Percentiles rank a stretch among this genome's conserved stretches.
Conservation (phyloP, 2,329 filamentous ascomycete genomes). For the Penicillium paneum region DNA sequence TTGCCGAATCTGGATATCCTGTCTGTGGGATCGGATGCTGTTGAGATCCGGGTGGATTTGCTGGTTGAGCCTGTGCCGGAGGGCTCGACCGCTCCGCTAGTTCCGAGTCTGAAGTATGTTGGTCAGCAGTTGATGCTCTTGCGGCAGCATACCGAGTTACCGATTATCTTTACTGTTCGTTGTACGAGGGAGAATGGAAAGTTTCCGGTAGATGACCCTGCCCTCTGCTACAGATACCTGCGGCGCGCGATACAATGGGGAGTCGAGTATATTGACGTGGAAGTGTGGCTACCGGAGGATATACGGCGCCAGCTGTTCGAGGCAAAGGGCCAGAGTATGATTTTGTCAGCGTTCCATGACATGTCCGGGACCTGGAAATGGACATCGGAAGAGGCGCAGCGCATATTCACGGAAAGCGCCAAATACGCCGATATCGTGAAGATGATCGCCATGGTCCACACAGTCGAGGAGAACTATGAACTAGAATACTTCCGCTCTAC, state of each 20-base stretch:
- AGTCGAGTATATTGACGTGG: slow-evolving; percentile 84
- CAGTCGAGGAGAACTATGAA: slow-evolving; percentile 83
- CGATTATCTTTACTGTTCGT: slow-evolving; percentile 85
- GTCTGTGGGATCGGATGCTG: slow-evolving; percentile 79
- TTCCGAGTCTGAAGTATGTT: slow-evolving; percentile 79
- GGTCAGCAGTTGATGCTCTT: slow-evolving; percentile 82
- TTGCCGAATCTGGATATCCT: slow-evolving; percentile 82
- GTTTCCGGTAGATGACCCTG: slow-evolving; percentile 78
- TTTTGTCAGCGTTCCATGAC: slow-evolving; percentile 91
- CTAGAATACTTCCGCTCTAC: slow-evolving; percentile 82
- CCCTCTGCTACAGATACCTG: slow-evolving; percentile 74
- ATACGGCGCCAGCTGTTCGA: slow-evolving; percentile 67
- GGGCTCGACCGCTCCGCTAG: slow-evolving; percentile 54
- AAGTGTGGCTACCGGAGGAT: slow-evolving; percentile 77
- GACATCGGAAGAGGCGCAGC: slow-evolving; percentile 69
- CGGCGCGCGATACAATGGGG: slow-evolving; percentile 83
- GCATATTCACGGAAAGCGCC: slow-evolving; percentile 67
- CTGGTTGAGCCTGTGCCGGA: slow-evolving; percentile 64
- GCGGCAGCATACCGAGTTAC: slow-evolving; percentile 77
- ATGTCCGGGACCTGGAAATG: slow-evolving; percentile 82
- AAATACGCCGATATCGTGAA: slow-evolving; percentile 82
- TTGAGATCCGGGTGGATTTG: slow-evolving; percentile 80
- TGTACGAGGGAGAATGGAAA: slow-evolving; percentile 78
- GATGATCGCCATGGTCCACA: slow-evolving; percentile 81
- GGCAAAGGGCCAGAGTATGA: slow-evolving; percentile 71